A percentile compares a stretch with the other conserved stretches of the same genome.
phyloP scores from a whole-genome alignment of 2,329 filamentous ascomycete genomes.

The Nothomitra cinnamomea region DNA sequence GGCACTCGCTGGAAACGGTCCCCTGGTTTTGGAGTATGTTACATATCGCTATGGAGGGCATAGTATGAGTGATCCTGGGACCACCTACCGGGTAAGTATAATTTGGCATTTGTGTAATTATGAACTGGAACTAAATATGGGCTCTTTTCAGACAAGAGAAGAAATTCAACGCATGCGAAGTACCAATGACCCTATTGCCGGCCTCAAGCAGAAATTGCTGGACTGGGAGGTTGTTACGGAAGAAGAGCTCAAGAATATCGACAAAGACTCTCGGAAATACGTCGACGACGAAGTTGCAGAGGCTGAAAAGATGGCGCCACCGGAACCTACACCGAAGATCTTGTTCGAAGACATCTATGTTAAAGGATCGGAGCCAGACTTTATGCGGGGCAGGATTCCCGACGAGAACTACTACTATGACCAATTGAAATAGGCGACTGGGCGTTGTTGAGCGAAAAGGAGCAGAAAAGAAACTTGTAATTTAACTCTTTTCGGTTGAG shows the following conservation, averaged over 20 bases:
- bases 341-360: constrained; percentile 97
- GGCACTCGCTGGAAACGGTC: constrained; percentile 68
- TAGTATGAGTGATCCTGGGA: constrained; percentile 99
- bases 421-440: background rate
- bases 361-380: constrained; percentile 69
- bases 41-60: constrained; percentile 98
- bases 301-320: constrained; percentile 74
- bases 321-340: constrained; percentile 64
- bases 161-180: constrained; percentile 99
- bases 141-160: constrained; percentile 54
- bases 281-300: constrained; percentile 82
- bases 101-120: background rate
- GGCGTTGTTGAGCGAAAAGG: background rate
- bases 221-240: constrained; percentile 87
- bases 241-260: constrained; percentile 88
- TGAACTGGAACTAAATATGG: background rate
- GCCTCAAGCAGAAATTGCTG: constrained; percentile 92
- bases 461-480: background rate
- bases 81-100: constrained; percentile 61
- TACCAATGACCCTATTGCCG: constrained; percentile 95
- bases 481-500: background rate
- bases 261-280: constrained; percentile 76
- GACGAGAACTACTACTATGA: constrained; percentile 81
- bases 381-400: constrained; percentile 69
- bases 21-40: constrained; percentile 94